A percentile compares a stretch with the other conserved stretches of the same genome.
phyloP scores from a whole-genome alignment of 1,284 basidiomycete genomes.

The Moesziomyces sp. region DNA sequence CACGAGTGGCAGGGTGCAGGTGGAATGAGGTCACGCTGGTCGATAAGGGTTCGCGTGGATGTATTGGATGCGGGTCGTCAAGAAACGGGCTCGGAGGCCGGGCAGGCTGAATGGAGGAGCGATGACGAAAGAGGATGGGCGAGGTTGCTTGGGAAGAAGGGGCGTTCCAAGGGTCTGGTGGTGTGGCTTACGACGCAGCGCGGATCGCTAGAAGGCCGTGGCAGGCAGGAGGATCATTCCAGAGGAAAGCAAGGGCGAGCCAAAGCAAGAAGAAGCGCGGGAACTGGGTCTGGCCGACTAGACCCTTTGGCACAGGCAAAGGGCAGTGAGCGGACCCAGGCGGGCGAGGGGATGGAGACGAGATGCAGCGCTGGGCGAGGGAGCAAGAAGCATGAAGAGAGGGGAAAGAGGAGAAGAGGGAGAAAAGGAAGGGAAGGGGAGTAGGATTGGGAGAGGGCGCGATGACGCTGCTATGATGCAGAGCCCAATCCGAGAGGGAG shows the following conservation, averaged over 20 bases:
- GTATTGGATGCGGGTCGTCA: not conserved
- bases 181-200: conserved; percentile 8
- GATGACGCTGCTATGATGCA: conserved; percentile 31
- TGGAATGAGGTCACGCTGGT: too few species aligned
- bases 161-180: conserved; percentile 26
- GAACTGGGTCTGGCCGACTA: conserved; percentile 9
- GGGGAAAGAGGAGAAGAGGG: not conserved
- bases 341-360: conserved; percentile 4
- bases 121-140: conserved; percentile 35
- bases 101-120: conserved; percentile 7
- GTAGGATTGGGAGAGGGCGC: not conserved
- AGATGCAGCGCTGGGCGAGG: conserved; percentile 1
- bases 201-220: too few species aligned
- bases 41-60: conserved; percentile 1
- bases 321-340: conserved; percentile 17
- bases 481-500: conserved; percentile 3
- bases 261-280: conserved; percentile 1
- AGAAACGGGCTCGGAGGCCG: conserved; percentile 16
- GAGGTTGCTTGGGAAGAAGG: not conserved
- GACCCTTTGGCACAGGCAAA: conserved; percentile 8
- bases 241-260: not conserved
- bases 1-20: too few species aligned
- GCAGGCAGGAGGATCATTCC: conserved; percentile 8
- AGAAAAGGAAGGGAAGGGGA: not conserved
- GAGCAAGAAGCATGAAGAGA: not conserved